Evolutionary conservation across 176 grass and related monocot genomes (phyloP), one percentile per base, ranked within the genome.

Genomic region (Neostapfia colusana): DNA sequence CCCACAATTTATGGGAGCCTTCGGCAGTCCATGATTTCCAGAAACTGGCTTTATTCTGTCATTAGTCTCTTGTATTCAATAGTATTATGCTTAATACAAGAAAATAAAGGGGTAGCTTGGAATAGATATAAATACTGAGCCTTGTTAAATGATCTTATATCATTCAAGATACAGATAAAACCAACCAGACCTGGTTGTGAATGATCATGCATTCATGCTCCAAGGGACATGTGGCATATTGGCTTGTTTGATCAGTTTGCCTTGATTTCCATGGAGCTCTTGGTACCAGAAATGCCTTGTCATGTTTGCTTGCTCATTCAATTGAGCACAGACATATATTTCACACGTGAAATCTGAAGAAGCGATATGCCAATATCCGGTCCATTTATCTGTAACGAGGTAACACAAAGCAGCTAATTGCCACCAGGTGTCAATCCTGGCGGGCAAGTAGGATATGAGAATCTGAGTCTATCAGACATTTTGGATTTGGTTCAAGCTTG

Each of bases 171-270:
- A 77, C 61, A 64, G 24, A 17, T 34, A n/a, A 26, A 42, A 37
- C 27, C 18, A 37, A 20, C 13, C 27, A 6, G 45, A 80, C 28
- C 38, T 58, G 31, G 3, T n/a, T 63, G n/a, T 54, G 26, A 39
- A 42, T n/a, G 10, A 24, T n/a, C n/a, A n/a, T n/a, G n/a, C n/a
- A n/a, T n/a, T 70, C 54, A 42, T 75, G 66, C 61, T 58, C 23
- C 53, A 23, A 24, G 51, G 59, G 69, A 81, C 57, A 26, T 70
- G 34, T 74, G 37, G n/a, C 71, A 57, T 41, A 45, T 66, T 57
- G 43, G 65, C 3, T 9, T 45, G 44, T 43, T 63, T 37, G 34
- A 81, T 67, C 42, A 24, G 51, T 45, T 45, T 42, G 40, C 59
- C 53, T 11, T 80, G 44, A 31, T 34, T 10, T 18, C 20, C 37